Percentiles rank a stretch among this genome's conserved stretches.
phyloP scores from a whole-genome alignment of 192 early-diverging fungal genomes.

The Gamsiella multidivaricata region DNA sequence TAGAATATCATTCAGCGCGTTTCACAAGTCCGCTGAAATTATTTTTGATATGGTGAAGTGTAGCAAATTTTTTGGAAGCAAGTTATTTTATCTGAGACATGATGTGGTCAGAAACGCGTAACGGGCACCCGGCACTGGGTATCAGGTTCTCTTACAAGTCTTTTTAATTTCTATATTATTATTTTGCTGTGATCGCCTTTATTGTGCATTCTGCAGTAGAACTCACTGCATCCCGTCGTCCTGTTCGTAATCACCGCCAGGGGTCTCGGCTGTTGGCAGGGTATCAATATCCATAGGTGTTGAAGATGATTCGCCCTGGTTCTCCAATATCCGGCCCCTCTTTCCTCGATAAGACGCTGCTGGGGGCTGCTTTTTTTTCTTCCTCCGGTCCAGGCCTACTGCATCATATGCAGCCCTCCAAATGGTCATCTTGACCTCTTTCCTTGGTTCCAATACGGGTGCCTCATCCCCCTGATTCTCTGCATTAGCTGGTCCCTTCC shows the following conservation, averaged over 20 bases:
- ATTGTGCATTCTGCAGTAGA: neutral
- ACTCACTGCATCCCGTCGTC: no score
- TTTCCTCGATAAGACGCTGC: neutral
- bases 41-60: no score
- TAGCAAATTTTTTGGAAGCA: no score
- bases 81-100: no score
- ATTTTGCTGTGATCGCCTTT: neutral
- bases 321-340: neutral
- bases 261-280: neutral
- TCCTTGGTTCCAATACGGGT: neutral
- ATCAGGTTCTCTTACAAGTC: no score
- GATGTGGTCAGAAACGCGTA: no score
- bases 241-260: no score
- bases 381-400: constrained; percentile 1
- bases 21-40: no score
- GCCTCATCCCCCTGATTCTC: neutral
- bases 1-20: no score
- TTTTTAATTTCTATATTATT: no score
- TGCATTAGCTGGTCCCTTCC: neutral
- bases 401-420: constrained; percentile 17
- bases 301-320: neutral
- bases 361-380: neutral
- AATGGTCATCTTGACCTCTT: neutral
- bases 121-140: no score
- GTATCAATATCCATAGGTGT: neutral